Evolutionary conservation across 495 filamentous ascomycete genomes (phyloP), one percentile per base, ranked within the genome.

Genomic region (Penicillium maclennaniae): DNA sequence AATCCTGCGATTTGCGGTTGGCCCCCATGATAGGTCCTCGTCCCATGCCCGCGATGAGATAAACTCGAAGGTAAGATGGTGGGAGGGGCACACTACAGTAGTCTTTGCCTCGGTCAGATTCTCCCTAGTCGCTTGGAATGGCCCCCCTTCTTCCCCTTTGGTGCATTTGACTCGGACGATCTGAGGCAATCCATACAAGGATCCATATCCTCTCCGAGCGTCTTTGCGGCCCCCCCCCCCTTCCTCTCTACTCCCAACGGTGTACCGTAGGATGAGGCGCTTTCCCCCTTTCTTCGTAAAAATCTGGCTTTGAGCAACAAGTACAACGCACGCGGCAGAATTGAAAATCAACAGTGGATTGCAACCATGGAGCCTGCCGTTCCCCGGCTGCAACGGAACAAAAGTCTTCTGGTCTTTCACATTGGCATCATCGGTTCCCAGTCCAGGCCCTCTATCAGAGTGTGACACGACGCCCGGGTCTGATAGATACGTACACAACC

Each of bases 311-410:
- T 20, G 26, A n/a, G n/a, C 40, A 21, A 23, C 39, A 36, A 28
- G 45, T 44, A 55, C 43, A 25, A 49, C 19, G 15, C 7, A 37
- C 15, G 19, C 6, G 3, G 25, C 15, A 28, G 21, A 27, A 43
- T 31, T 23, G 23, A 23, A 23, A 23, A 23, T 10, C 26, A 19
- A 43, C 45, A 42, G 19, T 17, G 10, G 47, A 45, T 56, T 62
- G 61, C 56, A 61, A 56, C 59, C 37, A 21, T 15, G 23, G 19
- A 42, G 19, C 17, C 47, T 65, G 61, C 31, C 55, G 52, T 54
- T 53, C 49, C 44, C 62, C 53, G 38, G 55, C 55, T 61, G 49
- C 54, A 51, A 51, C 40, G 20, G 15, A 42, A 27, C 23, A 26
- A 46, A 26, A 15, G 7, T 38, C 38, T 53, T 44, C 40, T 43